Conservation (phyloP, 2,329 filamentous ascomycete genomes). For the Fusarium transvaalense region DNA sequence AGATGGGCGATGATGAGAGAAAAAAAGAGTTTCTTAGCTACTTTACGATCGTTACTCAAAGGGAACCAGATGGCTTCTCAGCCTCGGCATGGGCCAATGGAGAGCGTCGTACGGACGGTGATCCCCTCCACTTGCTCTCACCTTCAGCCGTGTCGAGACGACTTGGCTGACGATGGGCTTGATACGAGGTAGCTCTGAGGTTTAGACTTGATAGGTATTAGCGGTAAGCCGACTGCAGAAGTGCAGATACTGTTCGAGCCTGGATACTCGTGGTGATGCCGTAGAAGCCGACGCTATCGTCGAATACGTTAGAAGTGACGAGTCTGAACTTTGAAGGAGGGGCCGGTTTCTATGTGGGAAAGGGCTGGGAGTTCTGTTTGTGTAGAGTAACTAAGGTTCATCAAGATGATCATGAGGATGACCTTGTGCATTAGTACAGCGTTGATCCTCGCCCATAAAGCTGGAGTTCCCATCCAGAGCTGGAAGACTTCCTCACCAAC, state of each 20-base stretch:
- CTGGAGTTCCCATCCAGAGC: constrained; percentile 6
- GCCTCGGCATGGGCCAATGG: constrained; percentile 29
- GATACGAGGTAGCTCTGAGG: constrained; percentile 16
- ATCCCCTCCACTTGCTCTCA: constrained; percentile 9
- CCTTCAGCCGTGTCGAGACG: not conserved
- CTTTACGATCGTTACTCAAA: constrained; percentile 13
- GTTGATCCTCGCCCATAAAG: constrained; percentile 32
- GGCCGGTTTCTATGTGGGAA: not conserved
- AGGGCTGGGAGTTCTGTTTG: not conserved
- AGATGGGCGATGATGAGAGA: constrained; percentile 21
- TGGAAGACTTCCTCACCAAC: constrained; percentile 1
- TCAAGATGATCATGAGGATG: constrained; percentile 1
- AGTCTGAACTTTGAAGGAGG: not conserved
- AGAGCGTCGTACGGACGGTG: not conserved
- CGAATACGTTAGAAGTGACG: not conserved
- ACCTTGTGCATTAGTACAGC: not conserved
- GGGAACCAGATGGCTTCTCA: constrained; percentile 1
- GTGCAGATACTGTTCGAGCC: not conserved
- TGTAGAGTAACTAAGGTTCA: constrained; percentile 7
- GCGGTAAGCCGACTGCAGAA: constrained; percentile 1
- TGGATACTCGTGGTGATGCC: not conserved
- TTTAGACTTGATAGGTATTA: constrained; percentile 10
- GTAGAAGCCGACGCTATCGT: constrained; percentile 19
- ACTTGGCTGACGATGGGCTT: constrained; percentile 4
- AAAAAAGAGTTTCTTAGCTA: not conserved